Evolutionary conservation across 2,329 filamentous ascomycete genomes (phyloP).

Genomic region (Decorospora gaudefroyi): DNA sequence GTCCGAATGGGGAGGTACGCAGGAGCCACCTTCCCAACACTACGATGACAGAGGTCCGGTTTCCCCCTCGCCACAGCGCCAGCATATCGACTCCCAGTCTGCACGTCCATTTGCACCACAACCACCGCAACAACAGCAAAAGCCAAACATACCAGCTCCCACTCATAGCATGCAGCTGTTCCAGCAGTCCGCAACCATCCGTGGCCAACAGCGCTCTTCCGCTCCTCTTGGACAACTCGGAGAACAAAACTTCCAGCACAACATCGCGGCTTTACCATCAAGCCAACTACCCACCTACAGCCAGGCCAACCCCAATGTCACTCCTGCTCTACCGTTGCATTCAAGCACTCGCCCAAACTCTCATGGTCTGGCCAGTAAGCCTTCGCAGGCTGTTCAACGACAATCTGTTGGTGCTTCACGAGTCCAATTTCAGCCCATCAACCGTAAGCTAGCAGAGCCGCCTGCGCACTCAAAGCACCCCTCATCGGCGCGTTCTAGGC

Average conservation of each 20-base stretch:
- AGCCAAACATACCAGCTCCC: background rate
- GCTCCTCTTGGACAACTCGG: slow-evolving; percentile 6
- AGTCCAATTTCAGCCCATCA: slow-evolving; percentile 2
- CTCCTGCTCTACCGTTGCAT: background rate
- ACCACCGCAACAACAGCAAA: slow-evolving; percentile 10
- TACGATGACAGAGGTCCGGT: slow-evolving; percentile 1
- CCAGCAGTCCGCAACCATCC: slow-evolving; percentile 22
- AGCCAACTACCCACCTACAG: slow-evolving; percentile 20
- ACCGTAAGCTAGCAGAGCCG: slow-evolving; percentile 5
- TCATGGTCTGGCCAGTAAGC: background rate
- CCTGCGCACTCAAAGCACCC: slow-evolving; percentile 1
- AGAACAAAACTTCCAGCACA: slow-evolving; percentile 5
- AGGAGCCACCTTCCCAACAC: slow-evolving; percentile 16
- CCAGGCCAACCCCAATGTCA: slow-evolving; percentile 9
- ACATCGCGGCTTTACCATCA: background rate
- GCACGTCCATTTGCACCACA: slow-evolving; percentile 9
- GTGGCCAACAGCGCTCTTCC: slow-evolving; percentile 24
- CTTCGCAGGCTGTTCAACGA: slow-evolving; percentile 6
- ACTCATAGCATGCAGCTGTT: slow-evolving; percentile 12
- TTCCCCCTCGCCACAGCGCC: slow-evolving; percentile 19
- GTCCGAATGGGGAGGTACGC: slow-evolving; percentile 19
- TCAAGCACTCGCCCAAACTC: background rate
- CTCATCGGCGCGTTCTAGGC: slow-evolving; percentile 5
- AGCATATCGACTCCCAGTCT: slow-evolving; percentile 9
- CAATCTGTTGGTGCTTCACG: slow-evolving; percentile 1